Conservation (phyloP, 352 stramenopile genomes). For the Phytophthora capsici region DNA sequence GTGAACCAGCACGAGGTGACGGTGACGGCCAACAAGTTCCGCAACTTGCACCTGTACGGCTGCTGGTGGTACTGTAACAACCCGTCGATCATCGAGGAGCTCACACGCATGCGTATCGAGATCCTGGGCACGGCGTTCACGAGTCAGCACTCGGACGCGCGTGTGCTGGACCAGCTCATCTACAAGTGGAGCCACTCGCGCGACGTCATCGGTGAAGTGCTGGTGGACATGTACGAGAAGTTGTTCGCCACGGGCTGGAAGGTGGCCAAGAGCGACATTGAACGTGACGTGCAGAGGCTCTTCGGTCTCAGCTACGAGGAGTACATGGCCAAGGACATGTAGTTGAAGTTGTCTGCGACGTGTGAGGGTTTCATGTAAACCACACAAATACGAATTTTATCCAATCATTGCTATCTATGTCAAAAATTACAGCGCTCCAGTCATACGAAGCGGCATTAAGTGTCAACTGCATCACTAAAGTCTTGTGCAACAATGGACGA, state of each 20-base stretch:
- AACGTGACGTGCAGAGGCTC: conserved; percentile 84
- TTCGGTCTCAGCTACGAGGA: conserved; percentile 93
- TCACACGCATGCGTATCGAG: conserved; percentile 92
- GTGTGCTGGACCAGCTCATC: conserved; percentile 94
- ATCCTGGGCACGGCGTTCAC: conserved; percentile 94
- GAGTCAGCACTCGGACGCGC: conserved; percentile 94
- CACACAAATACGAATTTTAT: conserved; percentile 1
- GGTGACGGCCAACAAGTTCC: conserved; percentile 94
- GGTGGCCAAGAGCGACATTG: conserved; percentile 81
- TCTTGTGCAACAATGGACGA: conserved; percentile 36
- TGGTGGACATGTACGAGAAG: conserved; percentile 91
- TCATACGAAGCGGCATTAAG: conserved; percentile 30
- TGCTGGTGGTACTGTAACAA: conserved; percentile 98
- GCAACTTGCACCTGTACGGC: conserved; percentile 94
- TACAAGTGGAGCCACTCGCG: conserved; percentile 97
- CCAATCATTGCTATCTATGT: conserved; percentile 2
- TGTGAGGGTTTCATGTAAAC: not conserved
- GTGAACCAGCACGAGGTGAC: conserved; percentile 95
- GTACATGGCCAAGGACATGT: conserved; percentile 86
- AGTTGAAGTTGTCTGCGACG: conserved; percentile 1
- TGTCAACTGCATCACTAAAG: conserved; percentile 18
- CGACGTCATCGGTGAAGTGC: conserved; percentile 86
- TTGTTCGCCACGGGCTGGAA: conserved; percentile 86
- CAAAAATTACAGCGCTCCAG: conserved; percentile 21
- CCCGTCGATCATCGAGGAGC: conserved; percentile 91